Evolutionary conservation across 2,329 filamentous ascomycete species (phyloP), one percentile per base, ranked within the genome.

Genomic region (Epichloe brachyelytri): DNA sequence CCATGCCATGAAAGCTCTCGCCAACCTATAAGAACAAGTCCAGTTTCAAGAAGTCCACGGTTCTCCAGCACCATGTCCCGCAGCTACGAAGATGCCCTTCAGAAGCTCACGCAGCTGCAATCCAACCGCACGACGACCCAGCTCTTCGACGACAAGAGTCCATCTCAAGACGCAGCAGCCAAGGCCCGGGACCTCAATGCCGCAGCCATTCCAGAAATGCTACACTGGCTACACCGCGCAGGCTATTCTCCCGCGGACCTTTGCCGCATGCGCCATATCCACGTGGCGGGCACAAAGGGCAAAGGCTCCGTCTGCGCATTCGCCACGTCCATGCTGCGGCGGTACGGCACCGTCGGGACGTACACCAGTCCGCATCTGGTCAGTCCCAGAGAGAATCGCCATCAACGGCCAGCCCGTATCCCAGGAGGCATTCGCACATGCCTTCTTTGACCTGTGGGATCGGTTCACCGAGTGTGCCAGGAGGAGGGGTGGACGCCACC

Each of bases 241-340:
- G 88, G 88, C 46, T 87, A 95, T 68, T 70, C 83, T 68, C 65
- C 66, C 1, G 50, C 59, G 0, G 70, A 73, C 56, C 69, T 79
- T 26, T 59, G 66, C 12, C 57, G 60, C 4, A 66, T 77, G 48
- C 68, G 67, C 15, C 76, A 75, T 57, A 80, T 97, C 54, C 91
- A 97, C 64, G 82, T 97, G 44, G 87, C 91, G 1, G 91, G 91
- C 12, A 96, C 90, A 4, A 97, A 96, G 66, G 91, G 91, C 54
- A 97, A 96, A 66, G 90, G 90, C 40, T 93, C 87, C 2, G 89
- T 88, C 0, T 88, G 86, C 57, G 85, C 90, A 10, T 91, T 90
- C 64, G 78, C 88, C 19, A 88, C 88, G 14, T 83, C 83, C 2
- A 86, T 95, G 55, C 73, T 95, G n/a, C 70, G 74, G 3, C 71